Evolutionary conservation across 495 filamentous ascomycete species (phyloP).

Genomic region (Lichina pygmaea): DNA sequence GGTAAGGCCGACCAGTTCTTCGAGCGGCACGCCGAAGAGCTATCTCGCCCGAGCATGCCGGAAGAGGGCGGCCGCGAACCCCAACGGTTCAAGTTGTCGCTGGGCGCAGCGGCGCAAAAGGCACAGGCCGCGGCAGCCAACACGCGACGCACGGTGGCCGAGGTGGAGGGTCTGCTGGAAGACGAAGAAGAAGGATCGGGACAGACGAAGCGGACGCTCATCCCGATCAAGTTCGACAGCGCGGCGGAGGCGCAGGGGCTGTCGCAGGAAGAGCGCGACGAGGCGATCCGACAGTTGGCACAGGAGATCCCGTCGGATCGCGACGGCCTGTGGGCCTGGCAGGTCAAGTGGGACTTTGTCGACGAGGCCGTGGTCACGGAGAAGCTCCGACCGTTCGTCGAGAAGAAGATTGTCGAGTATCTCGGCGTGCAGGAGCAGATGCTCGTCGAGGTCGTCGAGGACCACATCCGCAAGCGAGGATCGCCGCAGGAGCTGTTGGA

Average conservation of each 20-base stretch:
- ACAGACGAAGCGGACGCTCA: constrained; percentile 48
- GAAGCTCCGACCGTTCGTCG: constrained; percentile 80
- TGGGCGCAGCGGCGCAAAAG: constrained; percentile 64
- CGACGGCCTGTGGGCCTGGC: constrained; percentile 72
- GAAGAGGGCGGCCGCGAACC: constrained; percentile 29
- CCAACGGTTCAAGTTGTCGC: constrained; percentile 77
- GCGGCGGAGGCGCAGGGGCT: constrained; percentile 39
- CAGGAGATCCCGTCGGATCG: constrained; percentile 73
- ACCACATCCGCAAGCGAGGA: constrained; percentile 54
- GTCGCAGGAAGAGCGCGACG: constrained; percentile 58
- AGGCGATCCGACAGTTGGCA: constrained; percentile 53
- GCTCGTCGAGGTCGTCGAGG: constrained; percentile 76
- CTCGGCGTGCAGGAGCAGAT: constrained; percentile 91
- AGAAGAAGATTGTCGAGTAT: constrained; percentile 94
- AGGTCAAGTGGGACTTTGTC: constrained; percentile 83
- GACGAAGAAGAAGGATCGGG: constrained; percentile 24
- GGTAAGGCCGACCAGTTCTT: constrained; percentile 88
- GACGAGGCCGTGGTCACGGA: constrained; percentile 62
- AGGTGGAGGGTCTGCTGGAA: constrained; percentile 81
- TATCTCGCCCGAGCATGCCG: constrained; percentile 29
- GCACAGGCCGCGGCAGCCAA: constrained; percentile 38
- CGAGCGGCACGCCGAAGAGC: constrained; percentile 62
- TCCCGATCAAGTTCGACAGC: constrained; percentile 80
- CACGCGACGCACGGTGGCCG: constrained; percentile 60
- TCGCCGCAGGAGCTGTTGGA: constrained; percentile 59